Conservation (phyloP, 805 yeast genomes). For the Suhomyces faveliae region DNA sequence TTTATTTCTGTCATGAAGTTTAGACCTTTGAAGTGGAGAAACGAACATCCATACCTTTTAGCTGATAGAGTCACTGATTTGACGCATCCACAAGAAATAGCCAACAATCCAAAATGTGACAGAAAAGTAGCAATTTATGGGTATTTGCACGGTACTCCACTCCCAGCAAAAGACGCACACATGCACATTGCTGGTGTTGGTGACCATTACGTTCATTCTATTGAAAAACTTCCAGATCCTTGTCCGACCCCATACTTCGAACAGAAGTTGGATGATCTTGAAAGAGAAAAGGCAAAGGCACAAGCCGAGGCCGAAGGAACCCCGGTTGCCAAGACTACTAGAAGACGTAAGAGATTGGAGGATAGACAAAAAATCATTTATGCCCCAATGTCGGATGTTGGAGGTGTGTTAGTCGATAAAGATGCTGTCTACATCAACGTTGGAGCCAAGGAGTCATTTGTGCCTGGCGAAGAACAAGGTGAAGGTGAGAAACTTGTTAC, state of each 20-base stretch:
- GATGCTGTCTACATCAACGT: conserved; percentile 96
- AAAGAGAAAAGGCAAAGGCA: conserved; percentile 66
- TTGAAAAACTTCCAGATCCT: conserved; percentile 95
- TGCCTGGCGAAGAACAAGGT: conserved; percentile 63
- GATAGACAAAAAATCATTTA: conserved; percentile 92
- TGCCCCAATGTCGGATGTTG: conserved; percentile 99
- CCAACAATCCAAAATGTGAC: conserved; percentile 77
- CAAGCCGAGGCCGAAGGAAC: conserved; percentile 62
- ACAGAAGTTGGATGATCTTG: conserved; percentile 78
- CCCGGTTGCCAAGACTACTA: conserved; percentile 45
- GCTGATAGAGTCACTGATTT: conserved; percentile 91
- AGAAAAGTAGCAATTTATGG: conserved; percentile 92
- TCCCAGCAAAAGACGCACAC: conserved; percentile 63
- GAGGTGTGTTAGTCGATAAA: conserved; percentile 94
- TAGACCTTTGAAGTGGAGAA: conserved; percentile 98
- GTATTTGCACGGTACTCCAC: conserved; percentile 89
- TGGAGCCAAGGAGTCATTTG: conserved; percentile 56
- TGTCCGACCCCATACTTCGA: conserved; percentile 96
- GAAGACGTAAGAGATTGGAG: conserved; percentile 85
- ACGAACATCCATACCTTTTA: conserved; percentile 92
- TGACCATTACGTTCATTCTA: conserved; percentile 69
- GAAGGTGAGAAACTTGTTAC: conserved; percentile 87
- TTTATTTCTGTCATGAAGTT: conserved; percentile 97
- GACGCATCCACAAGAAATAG: conserved; percentile 85
- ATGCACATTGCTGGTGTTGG: conserved; percentile 97